Percentiles rank a stretch among this genome's conserved stretches.
phyloP scores from a whole-genome alignment of 805 yeast species.

The Metschnikowia bowlesiae region DNA sequence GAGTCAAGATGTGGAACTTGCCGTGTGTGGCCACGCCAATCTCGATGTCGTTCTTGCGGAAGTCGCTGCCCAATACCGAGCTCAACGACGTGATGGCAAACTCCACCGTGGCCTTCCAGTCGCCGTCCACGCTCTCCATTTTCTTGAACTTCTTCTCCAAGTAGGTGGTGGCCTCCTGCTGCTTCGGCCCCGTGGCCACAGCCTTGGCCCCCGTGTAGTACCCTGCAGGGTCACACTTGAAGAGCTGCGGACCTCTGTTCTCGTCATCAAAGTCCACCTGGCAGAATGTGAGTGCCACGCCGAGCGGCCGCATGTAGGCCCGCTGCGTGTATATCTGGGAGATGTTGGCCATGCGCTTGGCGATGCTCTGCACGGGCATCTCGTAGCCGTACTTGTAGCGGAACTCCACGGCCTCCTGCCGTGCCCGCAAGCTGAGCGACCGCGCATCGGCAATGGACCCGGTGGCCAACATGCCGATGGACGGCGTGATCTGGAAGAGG shows the following conservation, averaged over 20 bases:
- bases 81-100: slow-evolving; percentile 82
- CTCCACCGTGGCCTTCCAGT: slow-evolving; percentile 87
- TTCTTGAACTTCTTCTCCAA: slow-evolving; percentile 85
- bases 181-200: slow-evolving; percentile 93
- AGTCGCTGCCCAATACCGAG: slow-evolving; percentile 85
- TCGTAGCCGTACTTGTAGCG: slow-evolving; percentile 92
- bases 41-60: slow-evolving; percentile 89
- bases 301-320: slow-evolving; percentile 97
- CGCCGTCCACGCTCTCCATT: slow-evolving; percentile 64
- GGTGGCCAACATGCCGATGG: slow-evolving; percentile 85
- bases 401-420: slow-evolving; percentile 94
- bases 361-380: slow-evolving; percentile 90
- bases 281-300: slow-evolving; percentile 85
- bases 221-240: slow-evolving; percentile 97
- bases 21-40: slow-evolving; percentile 79
- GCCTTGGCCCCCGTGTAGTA: slow-evolving; percentile 89
- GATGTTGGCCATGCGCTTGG: slow-evolving; percentile 92
- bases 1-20: slow-evolving; percentile 66
- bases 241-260: slow-evolving; percentile 82
- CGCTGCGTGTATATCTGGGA: slow-evolving; percentile 96
- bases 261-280: slow-evolving; percentile 69
- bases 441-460: slow-evolving; percentile 97
- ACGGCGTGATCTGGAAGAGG: slow-evolving; percentile 74
- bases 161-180: slow-evolving; percentile 87
- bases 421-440: slow-evolving; percentile 82